Base-by-base conservation (phyloP, 352 stramenopile species). In the Elongisporangium senticosum region DNA sequence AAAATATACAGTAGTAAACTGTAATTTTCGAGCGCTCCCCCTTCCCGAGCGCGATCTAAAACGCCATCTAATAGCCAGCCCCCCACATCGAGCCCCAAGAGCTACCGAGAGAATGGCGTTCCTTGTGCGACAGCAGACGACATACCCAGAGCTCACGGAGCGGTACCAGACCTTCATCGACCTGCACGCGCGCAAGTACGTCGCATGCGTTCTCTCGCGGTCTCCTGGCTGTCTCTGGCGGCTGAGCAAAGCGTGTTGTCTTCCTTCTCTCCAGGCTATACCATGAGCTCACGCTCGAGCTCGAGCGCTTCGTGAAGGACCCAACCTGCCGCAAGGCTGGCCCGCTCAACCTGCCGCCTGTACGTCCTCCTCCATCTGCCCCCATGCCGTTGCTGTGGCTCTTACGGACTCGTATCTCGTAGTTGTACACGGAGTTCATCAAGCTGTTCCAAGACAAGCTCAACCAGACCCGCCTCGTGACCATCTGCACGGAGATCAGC, bases 381-480 rank as follows among this genome's bases (percentile, higher is more conserved):
- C 3, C 22, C 6, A 39, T 26, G 22, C 54, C 19, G 22, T 40
- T 23, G 11, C 21, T 19, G 43, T 43, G 33, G 33, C 33, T 43
- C 33, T 43, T 21, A 23, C n/a, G 17, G 33, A 56, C 13, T 51
- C 19, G 17, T 19, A 6, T 56, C 23, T 2, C 14, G 49, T 74
- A 89, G 55, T 77, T 99, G 17, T 99, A 98, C 75, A 84, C 89
- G 56, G 82, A 98, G 53, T 98, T 99, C 57, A 87, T 99, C 52
- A 74, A 79, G 56, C 86, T 72, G 28, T 96, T 99, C 64, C 93
- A 98, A 65, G 87, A 90, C 62, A 98, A 98, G 68, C 72, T 99
- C 22, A 99, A 99, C 83, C 88, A 97, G 68, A 93, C 99, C 58
- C 83, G 82, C 21, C 74, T 98, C 40, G 90, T 97, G 14, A 70